Evolutionary conservation across 371 early-diverging fungal genomes (phyloP).

Genomic region (Mortierella sp.): DNA sequence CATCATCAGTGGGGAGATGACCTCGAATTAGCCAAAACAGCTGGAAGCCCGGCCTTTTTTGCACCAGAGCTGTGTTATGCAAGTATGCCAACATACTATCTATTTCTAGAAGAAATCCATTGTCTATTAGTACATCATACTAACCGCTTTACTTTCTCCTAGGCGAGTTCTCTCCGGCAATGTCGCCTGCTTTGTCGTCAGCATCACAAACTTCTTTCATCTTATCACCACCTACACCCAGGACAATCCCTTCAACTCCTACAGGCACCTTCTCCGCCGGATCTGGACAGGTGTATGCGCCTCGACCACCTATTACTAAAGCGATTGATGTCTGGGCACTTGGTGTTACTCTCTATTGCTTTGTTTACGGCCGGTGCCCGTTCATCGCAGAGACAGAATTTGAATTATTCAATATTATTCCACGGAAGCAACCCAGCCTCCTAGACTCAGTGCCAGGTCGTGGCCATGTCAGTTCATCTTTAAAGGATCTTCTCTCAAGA

Average conservation of each 20-base stretch:
- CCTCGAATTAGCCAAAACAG: constrained; percentile 93
- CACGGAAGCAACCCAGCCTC: constrained; percentile 73
- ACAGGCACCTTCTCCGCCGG: constrained; percentile 28
- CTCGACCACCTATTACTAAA: constrained; percentile 75
- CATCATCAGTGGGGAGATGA: constrained; percentile 63
- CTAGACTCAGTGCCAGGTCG: constrained; percentile 62
- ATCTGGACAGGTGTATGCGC: constrained; percentile 25
- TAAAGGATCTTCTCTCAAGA: constrained; percentile 75
- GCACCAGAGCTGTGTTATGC: constrained; percentile 97
- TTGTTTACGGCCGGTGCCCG: constrained; percentile 96
- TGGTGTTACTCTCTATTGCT: constrained; percentile 98
- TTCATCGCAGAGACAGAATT: constrained; percentile 98
- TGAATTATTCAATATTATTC: constrained; percentile 93
- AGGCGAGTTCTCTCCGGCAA: constrained; percentile 54
- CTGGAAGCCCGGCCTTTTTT: constrained; percentile 98
- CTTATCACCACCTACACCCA: constrained; percentile 37
- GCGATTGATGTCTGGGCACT: constrained; percentile 99
- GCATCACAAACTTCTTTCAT: constrained; percentile 52
- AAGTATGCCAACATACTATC: constrained; percentile 54
- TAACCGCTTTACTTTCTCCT: not conserved
- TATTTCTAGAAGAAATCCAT: not conserved
- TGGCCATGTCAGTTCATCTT: constrained; percentile 24
- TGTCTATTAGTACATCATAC: not conserved
- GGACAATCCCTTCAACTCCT: constrained; percentile 40
- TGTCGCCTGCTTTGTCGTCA: constrained; percentile 41